Evolutionary conservation across 768 basidiomycete species (phyloP).

Genomic region (Kondoa malvinella): DNA sequence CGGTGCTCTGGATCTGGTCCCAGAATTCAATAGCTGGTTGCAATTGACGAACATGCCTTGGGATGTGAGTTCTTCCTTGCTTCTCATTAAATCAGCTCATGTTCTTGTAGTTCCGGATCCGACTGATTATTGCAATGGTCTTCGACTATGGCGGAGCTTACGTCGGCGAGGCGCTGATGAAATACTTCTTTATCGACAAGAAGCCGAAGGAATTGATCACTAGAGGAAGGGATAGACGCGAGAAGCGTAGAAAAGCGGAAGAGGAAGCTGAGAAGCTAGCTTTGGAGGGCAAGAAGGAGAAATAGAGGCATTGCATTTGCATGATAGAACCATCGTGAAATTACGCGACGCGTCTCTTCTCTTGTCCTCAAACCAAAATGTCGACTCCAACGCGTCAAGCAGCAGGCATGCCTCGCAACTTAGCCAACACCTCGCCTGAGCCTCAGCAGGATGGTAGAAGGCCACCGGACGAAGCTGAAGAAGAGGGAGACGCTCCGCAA

Average conservation of each 20-base stretch:
- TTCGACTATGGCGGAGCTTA: constrained; percentile 78
- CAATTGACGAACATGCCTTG: constrained; percentile 83
- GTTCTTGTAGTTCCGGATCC: constrained; percentile 54
- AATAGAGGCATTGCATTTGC: not conserved
- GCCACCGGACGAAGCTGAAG: not conserved
- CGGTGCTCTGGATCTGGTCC: constrained; percentile 83
- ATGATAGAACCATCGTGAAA: not conserved
- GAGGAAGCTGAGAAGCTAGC: not conserved
- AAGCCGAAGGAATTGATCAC: constrained; percentile 17
- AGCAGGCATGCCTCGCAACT: not conserved
- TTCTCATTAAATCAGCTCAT: not conserved
- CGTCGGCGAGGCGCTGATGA: constrained; percentile 64
- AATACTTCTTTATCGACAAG: constrained; percentile 62
- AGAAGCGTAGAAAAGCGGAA: constrained; percentile 10
- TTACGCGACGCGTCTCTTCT: not conserved
- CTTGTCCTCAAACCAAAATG: not conserved
- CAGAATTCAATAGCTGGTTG: constrained; percentile 88
- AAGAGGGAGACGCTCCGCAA: not conserved
- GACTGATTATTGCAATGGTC: constrained; percentile 62
- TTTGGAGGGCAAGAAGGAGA: constrained; percentile 10
- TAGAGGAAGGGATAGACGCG: constrained; percentile 11
- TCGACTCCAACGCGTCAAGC: not conserved
- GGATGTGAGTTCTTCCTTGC: constrained; percentile 40
- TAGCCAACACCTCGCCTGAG: not conserved
- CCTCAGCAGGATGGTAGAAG: not conserved